Evolutionary conservation across 257 asterid genomes (phyloP).

Genomic region (Lavandula angustifolia): DNA sequence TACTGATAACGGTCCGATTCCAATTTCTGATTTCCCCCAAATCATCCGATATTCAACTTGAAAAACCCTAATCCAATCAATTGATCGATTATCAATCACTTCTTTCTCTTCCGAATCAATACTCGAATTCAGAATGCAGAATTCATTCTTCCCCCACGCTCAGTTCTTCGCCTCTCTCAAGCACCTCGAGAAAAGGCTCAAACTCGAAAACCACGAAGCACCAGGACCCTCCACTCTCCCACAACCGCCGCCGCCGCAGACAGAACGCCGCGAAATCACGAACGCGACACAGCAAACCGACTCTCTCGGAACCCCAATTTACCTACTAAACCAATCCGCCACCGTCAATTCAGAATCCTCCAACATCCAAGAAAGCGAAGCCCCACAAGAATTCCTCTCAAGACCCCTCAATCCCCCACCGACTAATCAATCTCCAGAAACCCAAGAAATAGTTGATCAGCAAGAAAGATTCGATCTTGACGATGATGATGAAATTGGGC

Average conservation of each 20-base stretch:
- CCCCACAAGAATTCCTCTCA: slow-evolving; percentile 48
- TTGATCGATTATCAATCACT: background rate
- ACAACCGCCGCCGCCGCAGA: slow-evolving; percentile 23
- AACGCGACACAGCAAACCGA: slow-evolving; percentile 30
- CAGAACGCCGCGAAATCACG: slow-evolving; percentile 20
- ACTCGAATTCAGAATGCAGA: slow-evolving; percentile 33
- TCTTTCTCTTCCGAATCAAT: background rate
- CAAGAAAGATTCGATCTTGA: slow-evolving; percentile 29
- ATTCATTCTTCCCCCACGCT: slow-evolving; percentile 32
- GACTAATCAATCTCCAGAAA: slow-evolving; percentile 25
- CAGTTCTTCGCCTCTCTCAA: slow-evolving; percentile 61
- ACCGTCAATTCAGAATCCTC: slow-evolving; percentile 31
- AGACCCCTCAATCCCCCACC: slow-evolving; percentile 42
- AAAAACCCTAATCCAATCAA: slow-evolving; percentile 29
- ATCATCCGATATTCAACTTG: background rate
- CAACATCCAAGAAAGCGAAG: slow-evolving; percentile 50
- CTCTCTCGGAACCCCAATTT: slow-evolving; percentile 53
- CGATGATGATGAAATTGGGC: slow-evolving; percentile 44
- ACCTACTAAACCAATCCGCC: slow-evolving; percentile 38
- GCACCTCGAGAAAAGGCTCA: slow-evolving; percentile 61
- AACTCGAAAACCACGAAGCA: slow-evolving; percentile 36
- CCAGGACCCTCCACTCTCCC: slow-evolving; percentile 15
- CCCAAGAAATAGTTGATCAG: slow-evolving; percentile 10
- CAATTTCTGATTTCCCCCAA: slow-evolving; percentile 9
- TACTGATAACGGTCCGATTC: too few relatives aligned